Base-by-base conservation (phyloP, 495 filamentous ascomycete genomes). In the Chaetomium fimeti region DNA sequence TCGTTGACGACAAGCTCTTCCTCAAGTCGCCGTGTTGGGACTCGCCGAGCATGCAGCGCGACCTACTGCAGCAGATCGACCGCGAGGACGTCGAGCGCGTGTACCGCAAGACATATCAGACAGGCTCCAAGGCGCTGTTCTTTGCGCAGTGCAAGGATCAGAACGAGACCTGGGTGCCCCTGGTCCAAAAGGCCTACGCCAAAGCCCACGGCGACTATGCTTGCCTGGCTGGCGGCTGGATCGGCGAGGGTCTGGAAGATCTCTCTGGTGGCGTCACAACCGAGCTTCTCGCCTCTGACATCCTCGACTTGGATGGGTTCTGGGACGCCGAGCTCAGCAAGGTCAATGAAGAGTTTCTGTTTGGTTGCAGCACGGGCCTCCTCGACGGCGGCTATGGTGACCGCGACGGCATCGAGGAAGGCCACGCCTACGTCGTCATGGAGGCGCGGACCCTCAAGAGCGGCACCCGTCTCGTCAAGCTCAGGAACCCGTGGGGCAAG, bases 141-240 rank as follows among this genome's bases (percentile, higher is more conserved):
- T 97, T 96, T 76, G 92, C 90, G 1, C 90, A 92, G 68, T 93
- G 89, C 78, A 86, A 86, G 63, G 89, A 92, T 70, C 84, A 88
- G 60, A 93, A 94, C 71, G 93, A 98, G 75, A 98, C 92, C 2
- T 98, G 93, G 93, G 83, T 97, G 24, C 91, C 94, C 0, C 78
- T 97, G 42, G 82, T 97, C 1, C 93, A 97, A 72, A 98, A 98
- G 75, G 93, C 93, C 0, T 98, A 93, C 72, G 93, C 93, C 40
- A 98, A 98, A 74, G 92, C 92, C 12, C 93, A 98, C 69, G 92
- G 92, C 12, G 80, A 94, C 70, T 96, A 88, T 67, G 83, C 83
- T 16, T 86, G 90, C 0, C 88, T 97, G 48, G 83, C 91, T 27
- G 91, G 91, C 18, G 93, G 93, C 2, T 93, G 88, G 78, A 90